Evolutionary conservation across 495 filamentous ascomycete genomes (phyloP), one percentile per base, ranked within the genome.

Genomic region (Aspergillus ellipticus): DNA sequence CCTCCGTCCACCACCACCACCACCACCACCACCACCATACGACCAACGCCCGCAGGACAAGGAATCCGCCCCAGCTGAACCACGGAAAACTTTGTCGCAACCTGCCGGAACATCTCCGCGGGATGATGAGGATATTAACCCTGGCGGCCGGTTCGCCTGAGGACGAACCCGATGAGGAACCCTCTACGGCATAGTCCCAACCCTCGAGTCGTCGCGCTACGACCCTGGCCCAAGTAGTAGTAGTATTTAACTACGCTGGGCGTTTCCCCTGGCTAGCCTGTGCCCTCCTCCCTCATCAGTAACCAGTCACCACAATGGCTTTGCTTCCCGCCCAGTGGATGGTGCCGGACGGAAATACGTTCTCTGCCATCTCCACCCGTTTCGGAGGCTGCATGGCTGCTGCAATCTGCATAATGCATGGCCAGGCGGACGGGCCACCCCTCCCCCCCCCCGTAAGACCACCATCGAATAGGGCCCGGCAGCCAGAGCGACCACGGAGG

Each of bases 71-170:
- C 45, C 45, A 48, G 28, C 22, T 24, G 45, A 48, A 48, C 45
- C 22, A 29, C 13, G 24, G 16, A 48, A 48, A 29, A 48, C 24
- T 28, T 28, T 48, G 45, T 24, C 45, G 15, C 6, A 21, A 29
- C 45, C 45, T 24, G 45, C 45, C 45, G 45, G 45, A 48, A 48
- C 45, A 48, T 48, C 45, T 48, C 45, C 45, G 45, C 45, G 45
- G 45, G 45, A 39, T 39, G 35, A 39, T 39, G 35, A 39, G n/a
- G 13, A 39, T 39, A 39, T 39, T 39, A 39, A n/a, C 35, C 13
- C n/a, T 13, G n/a, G n/a, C 9, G 13, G 33, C 33, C 13, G 5
- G 9, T 39, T 13, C 35, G n/a, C 35, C 35, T 15, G 35, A 33
- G 31, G 31, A 13, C 9, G 13, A 13, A 13, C 31, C 13, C 31